These are phyloP conservation scores for Schizophyllum amplum DNA, from an alignment of 1,284 basidiomycete species.

Conservation along the genomic window DNA sequence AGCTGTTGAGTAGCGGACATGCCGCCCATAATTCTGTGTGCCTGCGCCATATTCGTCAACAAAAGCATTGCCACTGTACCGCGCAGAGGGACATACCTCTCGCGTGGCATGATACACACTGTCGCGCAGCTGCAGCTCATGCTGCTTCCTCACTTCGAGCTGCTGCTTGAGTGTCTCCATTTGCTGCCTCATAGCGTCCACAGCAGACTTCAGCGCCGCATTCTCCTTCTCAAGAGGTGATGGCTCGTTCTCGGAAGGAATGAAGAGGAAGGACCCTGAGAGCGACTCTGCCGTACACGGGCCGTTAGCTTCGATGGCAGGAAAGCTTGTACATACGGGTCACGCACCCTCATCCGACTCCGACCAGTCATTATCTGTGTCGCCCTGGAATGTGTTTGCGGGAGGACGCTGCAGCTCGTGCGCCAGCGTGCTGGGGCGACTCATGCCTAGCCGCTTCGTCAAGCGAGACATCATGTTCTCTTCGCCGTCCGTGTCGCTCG, in stretches of 20 bases:
- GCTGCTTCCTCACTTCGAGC: constrained; percentile 62
- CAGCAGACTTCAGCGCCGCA: constrained; percentile 44
- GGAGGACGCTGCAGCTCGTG: neutral
- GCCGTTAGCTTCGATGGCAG: neutral
- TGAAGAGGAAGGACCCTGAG: constrained; percentile 69
- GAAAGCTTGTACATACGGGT: too few relatives aligned
- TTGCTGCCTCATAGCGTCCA: constrained; percentile 46
- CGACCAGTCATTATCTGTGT: neutral
- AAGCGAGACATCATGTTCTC: constrained; percentile 46
- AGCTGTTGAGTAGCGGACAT: constrained; percentile 30
- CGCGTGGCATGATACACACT: constrained; percentile 72
- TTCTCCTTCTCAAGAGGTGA: constrained; percentile 60
- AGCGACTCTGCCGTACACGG: constrained; percentile 37
- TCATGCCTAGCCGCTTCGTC: constrained; percentile 36
- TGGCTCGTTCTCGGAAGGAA: constrained; percentile 51
- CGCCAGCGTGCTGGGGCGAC: constrained; percentile 16
- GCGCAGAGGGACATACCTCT: constrained; percentile 39
- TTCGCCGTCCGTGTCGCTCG: constrained; percentile 59
- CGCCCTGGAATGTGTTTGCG: neutral
- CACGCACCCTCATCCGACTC: neutral
- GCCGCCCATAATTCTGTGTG: constrained; percentile 62
- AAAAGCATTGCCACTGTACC: constrained; percentile 3
- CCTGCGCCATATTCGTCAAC: constrained; percentile 31
- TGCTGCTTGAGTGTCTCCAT: constrained; percentile 52
- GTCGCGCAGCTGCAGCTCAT: constrained; percentile 68